Evolutionary conservation across 257 asterid species (phyloP), one percentile per base, ranked within the genome.

Genomic region (Nicotiana obtusifolia): DNA sequence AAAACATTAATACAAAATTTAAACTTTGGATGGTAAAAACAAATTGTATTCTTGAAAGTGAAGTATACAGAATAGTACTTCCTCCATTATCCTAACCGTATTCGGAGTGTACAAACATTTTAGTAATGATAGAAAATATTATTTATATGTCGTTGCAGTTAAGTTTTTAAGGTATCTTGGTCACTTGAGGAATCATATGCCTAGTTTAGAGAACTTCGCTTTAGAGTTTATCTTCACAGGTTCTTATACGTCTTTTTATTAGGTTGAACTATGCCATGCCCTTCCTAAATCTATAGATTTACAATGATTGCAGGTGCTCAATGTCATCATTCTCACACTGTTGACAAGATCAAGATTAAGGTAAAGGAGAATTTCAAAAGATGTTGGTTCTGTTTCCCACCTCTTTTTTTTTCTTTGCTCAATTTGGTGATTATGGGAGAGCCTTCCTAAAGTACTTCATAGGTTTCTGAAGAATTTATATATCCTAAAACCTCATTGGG

Each of bases 221-320:
- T 75, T 49, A 49, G 14, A 75, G 41, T 75, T 26, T 75, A 49
- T 49, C 26, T 37, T 8, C 80, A 73, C 37, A 49, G 80, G 16
- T 75, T 49, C 17, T 75, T 75, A 26, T 26, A 5, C 10, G 16
- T 75, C 26, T 75, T 24, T 49, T 52, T 61, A 49, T 49, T 16
- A 26, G 52, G 44, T 52, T 24, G 79, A 49, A 47, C 15, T 8
- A 75, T 47, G 15, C n/a, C 22, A 24, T 49, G 26, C 10, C 64
- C 64, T 81, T 64, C 64, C 31, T n/a, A 26, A 24, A 31, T 80
- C 90, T 79, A 90, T 66, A 84, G 81, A 77, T 66, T 26, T 65
- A 77, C 82, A 83, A 59, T 89, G 85, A 86, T 84, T 86, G 82
- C 95, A 95, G 98, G 96, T 88, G 84, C 80, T 76, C 88, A 73